These are phyloP conservation scores for Daldinia eschscholtzii DNA, from an alignment of 2,329 filamentous ascomycete species.

Conservation along the genomic window DNA sequence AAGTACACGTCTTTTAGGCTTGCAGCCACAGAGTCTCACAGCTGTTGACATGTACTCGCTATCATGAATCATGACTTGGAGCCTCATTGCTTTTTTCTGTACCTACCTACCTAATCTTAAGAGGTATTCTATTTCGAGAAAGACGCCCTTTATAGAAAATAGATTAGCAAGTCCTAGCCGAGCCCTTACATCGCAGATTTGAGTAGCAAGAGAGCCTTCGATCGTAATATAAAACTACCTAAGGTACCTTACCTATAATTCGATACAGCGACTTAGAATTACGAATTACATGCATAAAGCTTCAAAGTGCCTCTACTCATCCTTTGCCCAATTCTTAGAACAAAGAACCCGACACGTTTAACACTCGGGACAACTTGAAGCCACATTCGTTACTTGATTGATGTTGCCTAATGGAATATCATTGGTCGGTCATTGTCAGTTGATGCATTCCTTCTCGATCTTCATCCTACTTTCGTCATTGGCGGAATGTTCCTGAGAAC, in stretches of 20 bases:
- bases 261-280: too few species aligned
- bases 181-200: neutral
- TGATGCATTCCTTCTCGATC: neutral
- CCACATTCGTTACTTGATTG: neutral
- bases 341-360: neutral
- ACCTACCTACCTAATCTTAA: neutral
- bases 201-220: neutral
- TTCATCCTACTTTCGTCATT: neutral
- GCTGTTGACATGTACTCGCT: neutral
- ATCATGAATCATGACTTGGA: conserved; percentile 7
- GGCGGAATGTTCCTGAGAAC: neutral
- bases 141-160: neutral
- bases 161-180: neutral
- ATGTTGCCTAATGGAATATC: neutral
- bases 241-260: neutral
- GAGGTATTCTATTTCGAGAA: neutral
- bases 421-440: neutral
- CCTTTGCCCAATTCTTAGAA: neutral
- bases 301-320: too few species aligned
- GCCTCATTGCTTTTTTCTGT: neutral
- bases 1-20: neutral
- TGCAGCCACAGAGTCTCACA: neutral
- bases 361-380: neutral
- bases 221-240: neutral
- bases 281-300: too few species aligned